Evolutionary conservation across 306 rosid genomes (phyloP), one percentile per base, ranked within the genome.

Genomic region (Cucumis sativus): DNA sequence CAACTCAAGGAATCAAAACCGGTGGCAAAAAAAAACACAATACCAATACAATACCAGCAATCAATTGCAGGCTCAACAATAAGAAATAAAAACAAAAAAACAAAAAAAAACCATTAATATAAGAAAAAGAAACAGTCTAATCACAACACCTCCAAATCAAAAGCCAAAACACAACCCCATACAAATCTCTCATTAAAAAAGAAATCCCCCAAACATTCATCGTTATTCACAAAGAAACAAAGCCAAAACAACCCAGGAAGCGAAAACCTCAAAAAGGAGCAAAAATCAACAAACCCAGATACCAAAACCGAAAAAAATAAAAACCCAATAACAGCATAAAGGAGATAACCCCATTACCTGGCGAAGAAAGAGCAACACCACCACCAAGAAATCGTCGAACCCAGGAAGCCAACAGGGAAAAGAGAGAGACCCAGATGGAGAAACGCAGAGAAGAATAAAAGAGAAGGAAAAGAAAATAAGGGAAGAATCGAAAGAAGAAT

Each of bases 281-380:
- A 65, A 37, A 4, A 54, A 55, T 51, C 55, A 68, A 39, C 51
- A 66, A 67, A 43, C 54, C 74, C 74, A 67, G 30, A 67, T 17
- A 25, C 54, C 30, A 67, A 40, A 62, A 62, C 41, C 68, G 10
- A 30, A 62, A 62, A 58, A 16, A 62, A 62, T 6, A 62, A 30
- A 67, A 67, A n/a, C 74, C 18, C 54, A 79, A 25, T 35, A 75
- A 76, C 43, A 37, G 10, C 33, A 61, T 47, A 23, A 57, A 58
- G 54, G 8, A 71, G 10, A 47, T 18, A 7, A 75, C 75, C 72
- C 82, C 72, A 69, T 57, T 81, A 84, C 88, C 91, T 80, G 75
- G 77, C 75, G 41, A 37, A 56, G 13, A 83, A 75, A 6, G 55
- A 30, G 63, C 62, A 65, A 40, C 11, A 59, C 25, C 76, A 17